Base-by-base conservation (phyloP, 2,329 filamentous ascomycete species). In the Xylariaceae sp. region DNA sequence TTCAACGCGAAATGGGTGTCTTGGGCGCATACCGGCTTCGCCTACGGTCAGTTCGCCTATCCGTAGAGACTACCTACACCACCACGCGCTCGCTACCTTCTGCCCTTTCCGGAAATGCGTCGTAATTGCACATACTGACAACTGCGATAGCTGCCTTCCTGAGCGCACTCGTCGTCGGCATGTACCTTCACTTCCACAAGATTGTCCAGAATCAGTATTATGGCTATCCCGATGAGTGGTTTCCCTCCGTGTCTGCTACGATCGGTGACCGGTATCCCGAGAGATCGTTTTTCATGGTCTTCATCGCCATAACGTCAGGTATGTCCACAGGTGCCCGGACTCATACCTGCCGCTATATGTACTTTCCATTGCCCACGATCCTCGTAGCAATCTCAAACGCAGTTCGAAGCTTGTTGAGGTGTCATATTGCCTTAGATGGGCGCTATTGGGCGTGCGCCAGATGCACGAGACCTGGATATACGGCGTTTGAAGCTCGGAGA, bases 181-280 rank as follows among this genome's bases (percentile, higher is more conserved):
- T 86, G 53, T 80, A 78, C 53, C 80, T 99, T 47, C 94, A 99
- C 74, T 97, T 94, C 75, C 83, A 88, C 68, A 99, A 99, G 77
- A 99, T 99, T 64, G 94, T 99, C 53, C 80, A 96, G 73, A 99
- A 99, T 73, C 91, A 99, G 73, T 88, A 91, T 75, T 95, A 91
- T 72, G 90, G 90, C 64, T 96, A 95, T 69, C 91, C 91, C 1
- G 79, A 95, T 63, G 91, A 96, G 77, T 96, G 91, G 91, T 96
- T 96, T 68, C 91, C 91, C 55, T 96, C 91, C 43, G 91, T 96
- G 27, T 96, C 92, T 32, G 87, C 94, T 41, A 97, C 94, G 37
- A 99, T 99, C 74, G 94, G 94, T 70, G 94, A 99, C 72, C 85
- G 91, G 62, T 97, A 96, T 68, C 94, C 94, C 51, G 94, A 99